A percentile compares a stretch with the other conserved stretches of the same genome.
phyloP scores from a whole-genome alignment of 2,329 filamentous ascomycete genomes.

The Lanzia echinophila region DNA sequence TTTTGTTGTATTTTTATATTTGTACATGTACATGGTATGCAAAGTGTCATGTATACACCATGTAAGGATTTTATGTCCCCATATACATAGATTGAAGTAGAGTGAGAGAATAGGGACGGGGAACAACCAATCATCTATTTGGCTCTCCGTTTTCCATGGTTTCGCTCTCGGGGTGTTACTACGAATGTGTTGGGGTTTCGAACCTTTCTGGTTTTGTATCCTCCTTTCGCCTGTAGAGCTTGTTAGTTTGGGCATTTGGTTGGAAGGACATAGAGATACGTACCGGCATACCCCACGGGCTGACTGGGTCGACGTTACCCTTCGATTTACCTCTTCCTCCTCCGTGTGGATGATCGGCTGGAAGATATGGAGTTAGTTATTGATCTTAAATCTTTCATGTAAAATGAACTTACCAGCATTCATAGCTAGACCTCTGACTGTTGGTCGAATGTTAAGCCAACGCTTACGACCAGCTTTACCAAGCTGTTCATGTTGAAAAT shows the following conservation, averaged over 20 bases:
- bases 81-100: neutral
- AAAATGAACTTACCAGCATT: slow-evolving; percentile 64
- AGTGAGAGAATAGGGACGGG: neutral
- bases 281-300: slow-evolving; percentile 94
- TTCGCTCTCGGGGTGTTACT: slow-evolving; percentile 73
- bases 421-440: slow-evolving; percentile 96
- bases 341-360: slow-evolving; percentile 93
- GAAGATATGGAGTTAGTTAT: slow-evolving; percentile 18
- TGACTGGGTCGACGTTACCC: slow-evolving; percentile 92
- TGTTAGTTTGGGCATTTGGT: slow-evolving; percentile 5
- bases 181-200: slow-evolving; percentile 89
- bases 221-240: slow-evolving; percentile 61
- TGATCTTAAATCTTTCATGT: neutral
- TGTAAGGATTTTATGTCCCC: neutral
- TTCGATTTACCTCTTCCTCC: slow-evolving; percentile 99
- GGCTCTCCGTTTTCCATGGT: slow-evolving; percentile 80
- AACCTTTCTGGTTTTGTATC: slow-evolving; percentile 87
- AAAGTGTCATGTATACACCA: neutral
- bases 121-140: slow-evolving; percentile 44
- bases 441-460: slow-evolving; percentile 91
- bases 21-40: neutral
- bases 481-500: slow-evolving; percentile 82
- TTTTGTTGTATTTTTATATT: too few relatives aligned
- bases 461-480: slow-evolving; percentile 92
- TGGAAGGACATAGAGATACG: slow-evolving; percentile 35